Evolutionary conservation across 129 eudicot species (phyloP).

Genomic region (Tagetes patula): DNA sequence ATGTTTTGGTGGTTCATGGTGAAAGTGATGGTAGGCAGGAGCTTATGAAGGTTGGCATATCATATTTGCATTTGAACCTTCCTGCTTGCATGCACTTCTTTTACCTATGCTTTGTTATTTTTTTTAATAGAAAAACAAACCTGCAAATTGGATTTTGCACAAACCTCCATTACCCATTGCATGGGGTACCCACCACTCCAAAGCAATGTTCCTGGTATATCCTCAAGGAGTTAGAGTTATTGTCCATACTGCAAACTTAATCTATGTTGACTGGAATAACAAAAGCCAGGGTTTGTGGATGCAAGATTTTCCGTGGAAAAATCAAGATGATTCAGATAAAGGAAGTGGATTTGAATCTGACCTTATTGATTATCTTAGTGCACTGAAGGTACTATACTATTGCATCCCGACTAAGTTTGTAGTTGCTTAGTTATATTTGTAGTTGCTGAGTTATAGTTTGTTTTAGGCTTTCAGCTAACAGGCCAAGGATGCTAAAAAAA

Average conservation of each 20-base stretch:
- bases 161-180: constrained; percentile 94
- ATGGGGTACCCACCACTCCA: constrained; percentile 98
- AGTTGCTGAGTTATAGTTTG: not conserved
- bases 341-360: constrained; percentile 81
- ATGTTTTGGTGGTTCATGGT: constrained; percentile 91
- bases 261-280: constrained; percentile 95
- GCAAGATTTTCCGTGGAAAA: constrained; percentile 99
- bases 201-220: constrained; percentile 95
- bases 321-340: constrained; percentile 42
- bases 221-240: constrained; percentile 87
- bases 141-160: constrained; percentile 82
- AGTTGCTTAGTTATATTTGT: no score
- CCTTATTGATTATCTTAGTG: constrained; percentile 66
- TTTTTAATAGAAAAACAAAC: constrained; percentile 69
- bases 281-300: constrained; percentile 97
- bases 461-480: not conserved
- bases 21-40: constrained; percentile 88
- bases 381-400: constrained; percentile 67
- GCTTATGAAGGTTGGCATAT: constrained; percentile 72
- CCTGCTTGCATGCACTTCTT: constrained; percentile 10
- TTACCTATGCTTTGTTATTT: constrained; percentile 31
- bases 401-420: constrained; percentile 6
- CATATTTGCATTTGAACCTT: constrained; percentile 29
- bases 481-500: not conserved
- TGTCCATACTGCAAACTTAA: constrained; percentile 95